These are phyloP conservation scores for Talaromyces sp. DNA, from an alignment of 2,329 filamentous ascomycete genomes.

Conservation along the genomic window DNA sequence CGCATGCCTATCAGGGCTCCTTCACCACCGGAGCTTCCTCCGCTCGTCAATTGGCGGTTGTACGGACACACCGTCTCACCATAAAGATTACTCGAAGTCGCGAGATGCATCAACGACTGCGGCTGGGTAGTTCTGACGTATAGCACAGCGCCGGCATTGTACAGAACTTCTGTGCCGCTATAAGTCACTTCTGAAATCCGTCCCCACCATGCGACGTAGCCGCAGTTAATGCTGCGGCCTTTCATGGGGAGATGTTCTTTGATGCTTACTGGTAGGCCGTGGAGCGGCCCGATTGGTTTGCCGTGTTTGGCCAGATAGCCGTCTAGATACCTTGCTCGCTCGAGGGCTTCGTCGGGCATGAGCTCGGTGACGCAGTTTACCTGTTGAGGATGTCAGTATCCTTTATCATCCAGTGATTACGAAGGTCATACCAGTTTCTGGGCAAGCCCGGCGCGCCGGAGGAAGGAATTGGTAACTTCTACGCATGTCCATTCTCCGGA, in stretches of 20 bases:
- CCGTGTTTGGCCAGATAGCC: conserved; percentile 31
- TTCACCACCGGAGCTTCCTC: conserved; percentile 37
- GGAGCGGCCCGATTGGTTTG: conserved; percentile 37
- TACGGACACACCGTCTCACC: conserved; percentile 28
- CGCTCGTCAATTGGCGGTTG: conserved; percentile 29
- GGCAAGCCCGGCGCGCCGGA: conserved; percentile 29
- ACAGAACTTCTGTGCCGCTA: conserved; percentile 8
- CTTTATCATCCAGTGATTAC: conserved; percentile 40
- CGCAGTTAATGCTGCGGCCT: conserved; percentile 12
- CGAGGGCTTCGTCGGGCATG: conserved; percentile 36
- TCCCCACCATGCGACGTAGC: conserved; percentile 15
- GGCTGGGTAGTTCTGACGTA: conserved; percentile 59
- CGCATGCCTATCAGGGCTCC: conserved; percentile 38
- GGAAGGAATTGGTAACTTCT: conserved; percentile 50
- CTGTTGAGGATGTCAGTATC: not conserved
- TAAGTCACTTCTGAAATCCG: conserved; percentile 12
- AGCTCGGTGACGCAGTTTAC: conserved; percentile 39
- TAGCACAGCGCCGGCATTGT: conserved; percentile 48
- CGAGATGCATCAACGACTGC: conserved; percentile 60
- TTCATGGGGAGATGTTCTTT: conserved; percentile 31
- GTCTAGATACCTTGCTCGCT: conserved; percentile 40
- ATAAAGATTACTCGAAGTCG: conserved; percentile 38
- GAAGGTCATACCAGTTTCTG: conserved; percentile 35
- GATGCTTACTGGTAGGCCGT: conserved; percentile 41
- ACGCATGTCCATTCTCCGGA: conserved; percentile 42